Base-by-base conservation (phyloP, 2,329 filamentous ascomycete genomes). In the Neophaeococcomyces mojaviensis region DNA sequence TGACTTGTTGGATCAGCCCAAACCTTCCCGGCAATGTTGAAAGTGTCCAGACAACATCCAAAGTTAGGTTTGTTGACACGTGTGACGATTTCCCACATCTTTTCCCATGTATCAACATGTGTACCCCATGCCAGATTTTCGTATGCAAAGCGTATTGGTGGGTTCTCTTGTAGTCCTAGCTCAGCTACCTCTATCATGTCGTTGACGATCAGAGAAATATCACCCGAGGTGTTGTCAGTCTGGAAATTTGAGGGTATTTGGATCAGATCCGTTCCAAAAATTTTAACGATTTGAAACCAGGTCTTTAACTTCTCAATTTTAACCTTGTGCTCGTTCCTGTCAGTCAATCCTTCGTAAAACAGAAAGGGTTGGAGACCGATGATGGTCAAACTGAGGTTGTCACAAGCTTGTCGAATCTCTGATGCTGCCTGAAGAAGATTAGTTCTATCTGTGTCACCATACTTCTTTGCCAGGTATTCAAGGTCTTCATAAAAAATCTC, bases 401-500 rank as follows among this genome's bases (percentile, higher is more conserved):
- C 40, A 28, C 48, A 50, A 35, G 86, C 69, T 0, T 65, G 59
- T 20, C 70, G 71, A 48, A 86, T 73, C 39, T 74, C 65, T 3
- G 64, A 60, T 19, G 84, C 81, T 1, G 83, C 84, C 5, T 66
- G 58, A 16, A 84, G 57, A 34, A 81, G 71, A 54, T 72, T 72
- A 9, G 68, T 59, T 13, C 65, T 55, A 2, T 13, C 42, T n/a
- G 33, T 15, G 3, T 38, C 43, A 36, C 33, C 43, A 26, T 47
- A 18, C 32, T 44, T 37, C 20, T 41, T 45, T 53, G 82, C 78
- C 13, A 83, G 58, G 58, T 81, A 78, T 48, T 77, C 68, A 3
- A 89, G 72, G 60, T 90, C 86, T 59, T 89, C 85, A 63, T 84
- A 80, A 68, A 88, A 88, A 15, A 88, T 71, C 61, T 89, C 86